Evolutionary conservation across 768 basidiomycete genomes (phyloP).

Genomic region (Mrakia blollopis): DNA sequence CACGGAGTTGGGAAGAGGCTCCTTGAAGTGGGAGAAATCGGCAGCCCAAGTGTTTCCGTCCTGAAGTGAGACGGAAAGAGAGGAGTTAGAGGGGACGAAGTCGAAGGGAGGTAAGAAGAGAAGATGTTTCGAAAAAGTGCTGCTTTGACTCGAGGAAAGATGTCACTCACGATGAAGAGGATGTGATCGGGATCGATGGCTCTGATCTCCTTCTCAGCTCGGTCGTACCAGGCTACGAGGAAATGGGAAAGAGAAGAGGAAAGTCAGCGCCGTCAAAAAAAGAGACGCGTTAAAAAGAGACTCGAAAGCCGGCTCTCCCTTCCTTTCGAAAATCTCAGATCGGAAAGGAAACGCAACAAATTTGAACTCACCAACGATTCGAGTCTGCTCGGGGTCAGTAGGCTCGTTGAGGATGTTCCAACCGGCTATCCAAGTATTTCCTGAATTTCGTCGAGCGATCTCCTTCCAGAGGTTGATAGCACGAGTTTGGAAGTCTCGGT

Average conservation of each 20-base stretch:
- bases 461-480: conserved; percentile 69
- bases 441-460: conserved; percentile 68
- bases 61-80: background rate
- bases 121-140: too few species aligned
- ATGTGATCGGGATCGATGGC: conserved; percentile 63
- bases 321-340: too few species aligned
- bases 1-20: conserved; percentile 67
- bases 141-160: too few species aligned
- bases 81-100: background rate
- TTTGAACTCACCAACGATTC: conserved; percentile 50
- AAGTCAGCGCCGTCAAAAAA: too few species aligned
- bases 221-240: conserved; percentile 55
- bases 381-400: conserved; percentile 62
- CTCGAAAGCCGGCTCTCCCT: too few species aligned
- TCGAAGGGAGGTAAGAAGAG: too few species aligned
- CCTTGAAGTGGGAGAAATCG: conserved; percentile 47
- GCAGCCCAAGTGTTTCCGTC: conserved; percentile 63
- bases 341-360: too few species aligned
- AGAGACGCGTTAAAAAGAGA: too few species aligned
- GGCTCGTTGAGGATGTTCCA: conserved; percentile 85
- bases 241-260: too few species aligned
- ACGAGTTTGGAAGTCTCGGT: conserved; percentile 2
- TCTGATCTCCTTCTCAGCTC: conserved; percentile 65
- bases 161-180: conserved; percentile 71
- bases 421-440: conserved; percentile 72